Percentiles rank a stretch among this genome's conserved stretches.
Conservation (phyloP, 208 protist genomes). For the Trypanosoma theileri region DNA sequence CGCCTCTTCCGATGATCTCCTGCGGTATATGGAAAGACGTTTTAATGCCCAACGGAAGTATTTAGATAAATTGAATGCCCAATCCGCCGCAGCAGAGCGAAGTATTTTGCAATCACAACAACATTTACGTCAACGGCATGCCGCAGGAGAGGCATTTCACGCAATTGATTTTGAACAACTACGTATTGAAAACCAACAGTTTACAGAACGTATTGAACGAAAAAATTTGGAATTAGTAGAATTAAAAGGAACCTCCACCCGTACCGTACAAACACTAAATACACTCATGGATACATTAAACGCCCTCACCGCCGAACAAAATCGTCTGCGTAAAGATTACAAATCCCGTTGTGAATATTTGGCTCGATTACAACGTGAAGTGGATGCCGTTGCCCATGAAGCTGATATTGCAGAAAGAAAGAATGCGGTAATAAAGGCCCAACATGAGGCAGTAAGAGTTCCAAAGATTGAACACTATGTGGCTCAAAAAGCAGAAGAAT, state of each 20-base stretch:
- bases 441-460: constrained; percentile 89
- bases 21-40: constrained; percentile 82
- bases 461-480: constrained; percentile 95
- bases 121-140: constrained; percentile 87
- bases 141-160: constrained; percentile 92
- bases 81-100: constrained; percentile 74
- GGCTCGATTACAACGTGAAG: constrained; percentile 56
- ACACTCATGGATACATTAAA: constrained; percentile 86
- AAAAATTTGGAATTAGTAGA: constrained; percentile 93
- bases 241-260: constrained; percentile 94
- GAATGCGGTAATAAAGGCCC: constrained; percentile 68
- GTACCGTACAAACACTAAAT: constrained; percentile 92
- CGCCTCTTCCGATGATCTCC: constrained; percentile 80
- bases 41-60: constrained; percentile 63
- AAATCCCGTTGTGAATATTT: constrained; percentile 81
- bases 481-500: constrained; percentile 91
- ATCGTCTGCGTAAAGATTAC: constrained; percentile 81
- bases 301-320: constrained; percentile 81
- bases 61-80: constrained; percentile 85
- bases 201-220: constrained; percentile 93
- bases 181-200: constrained; percentile 95
- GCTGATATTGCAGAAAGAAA: constrained; percentile 64
- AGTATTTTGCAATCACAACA: constrained; percentile 81
- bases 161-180: constrained; percentile 96
- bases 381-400: constrained; percentile 65